Conservation (phyloP, 345 rosid species). For the Camelina sativa region DNA sequence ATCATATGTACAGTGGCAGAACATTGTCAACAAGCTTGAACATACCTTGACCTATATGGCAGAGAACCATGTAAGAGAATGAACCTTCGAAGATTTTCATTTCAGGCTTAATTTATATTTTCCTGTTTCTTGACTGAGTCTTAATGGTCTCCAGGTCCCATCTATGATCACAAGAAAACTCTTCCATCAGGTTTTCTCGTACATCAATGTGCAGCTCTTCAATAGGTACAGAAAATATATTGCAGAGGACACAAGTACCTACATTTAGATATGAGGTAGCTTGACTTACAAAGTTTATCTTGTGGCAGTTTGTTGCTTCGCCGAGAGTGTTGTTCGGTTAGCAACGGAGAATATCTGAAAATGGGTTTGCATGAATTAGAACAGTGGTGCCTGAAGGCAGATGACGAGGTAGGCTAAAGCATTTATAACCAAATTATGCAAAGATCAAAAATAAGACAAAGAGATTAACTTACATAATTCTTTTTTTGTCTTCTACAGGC, state of each 20-base stretch:
- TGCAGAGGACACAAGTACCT: slow-evolving; percentile 9
- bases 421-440: neutral
- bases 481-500: slow-evolving; percentile 49
- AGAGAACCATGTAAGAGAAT: slow-evolving; percentile 55
- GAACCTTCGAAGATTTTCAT: neutral
- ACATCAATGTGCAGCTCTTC: slow-evolving; percentile 70
- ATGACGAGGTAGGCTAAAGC: slow-evolving; percentile 54
- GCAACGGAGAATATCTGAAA: slow-evolving; percentile 74
- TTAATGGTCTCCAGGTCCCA: slow-evolving; percentile 54
- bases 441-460: neutral
- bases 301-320: slow-evolving; percentile 65
- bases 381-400: slow-evolving; percentile 62
- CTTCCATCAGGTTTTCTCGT: slow-evolving; percentile 63
- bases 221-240: slow-evolving; percentile 54
- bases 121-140: slow-evolving; percentile 33
- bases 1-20: slow-evolving; percentile 67
- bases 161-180: slow-evolving; percentile 57
- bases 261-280: slow-evolving; percentile 8
- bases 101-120: slow-evolving; percentile 2
- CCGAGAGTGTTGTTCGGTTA: slow-evolving; percentile 74
- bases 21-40: slow-evolving; percentile 58
- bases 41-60: slow-evolving; percentile 51
- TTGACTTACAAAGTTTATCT: slow-evolving; percentile 30
- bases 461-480: neutral
- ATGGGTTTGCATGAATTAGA: slow-evolving; percentile 66